phyloP scores from a whole-genome alignment of 768 basidiomycete genomes.

The Lentinula edodes region DNA sequence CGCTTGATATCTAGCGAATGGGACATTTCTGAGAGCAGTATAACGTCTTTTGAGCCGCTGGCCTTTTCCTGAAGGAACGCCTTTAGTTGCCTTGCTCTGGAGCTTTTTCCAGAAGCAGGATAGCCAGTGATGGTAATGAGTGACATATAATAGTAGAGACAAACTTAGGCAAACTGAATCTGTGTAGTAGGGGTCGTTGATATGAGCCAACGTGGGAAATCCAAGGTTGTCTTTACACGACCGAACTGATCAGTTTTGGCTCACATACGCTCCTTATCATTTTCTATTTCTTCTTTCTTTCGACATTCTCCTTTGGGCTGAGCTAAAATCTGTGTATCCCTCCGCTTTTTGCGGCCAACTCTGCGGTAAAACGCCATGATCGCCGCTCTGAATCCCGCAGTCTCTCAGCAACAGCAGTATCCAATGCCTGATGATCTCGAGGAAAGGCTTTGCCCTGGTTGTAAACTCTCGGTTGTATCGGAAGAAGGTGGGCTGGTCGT shows the following conservation, averaged over 20 bases:
- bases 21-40: constrained; percentile 68
- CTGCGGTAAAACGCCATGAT: constrained; percentile 12
- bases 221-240: not conserved
- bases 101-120: constrained; percentile 84
- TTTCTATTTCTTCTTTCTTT: constrained; percentile 12
- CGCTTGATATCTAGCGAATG: constrained; percentile 59
- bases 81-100: constrained; percentile 61
- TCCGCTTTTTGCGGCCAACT: constrained; percentile 12
- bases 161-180: not conserved
- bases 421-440: constrained; percentile 23
- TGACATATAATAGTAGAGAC: constrained; percentile 54
- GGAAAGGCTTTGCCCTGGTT: constrained; percentile 75
- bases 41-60: constrained; percentile 21
- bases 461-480: constrained; percentile 73
- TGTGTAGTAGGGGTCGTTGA: not conserved
- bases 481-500: constrained; percentile 87
- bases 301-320: constrained; percentile 14
- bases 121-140: constrained; percentile 85
- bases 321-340: constrained; percentile 18
- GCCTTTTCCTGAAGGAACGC: constrained; percentile 47
- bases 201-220: not conserved
- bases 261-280: constrained; percentile 8
- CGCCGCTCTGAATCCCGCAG: constrained; percentile 19
- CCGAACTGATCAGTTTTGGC: not conserved
- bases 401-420: not conserved